phyloP scores from a whole-genome alignment of 1,284 basidiomycete genomes.

The Microstroma glucosiphilum region DNA sequence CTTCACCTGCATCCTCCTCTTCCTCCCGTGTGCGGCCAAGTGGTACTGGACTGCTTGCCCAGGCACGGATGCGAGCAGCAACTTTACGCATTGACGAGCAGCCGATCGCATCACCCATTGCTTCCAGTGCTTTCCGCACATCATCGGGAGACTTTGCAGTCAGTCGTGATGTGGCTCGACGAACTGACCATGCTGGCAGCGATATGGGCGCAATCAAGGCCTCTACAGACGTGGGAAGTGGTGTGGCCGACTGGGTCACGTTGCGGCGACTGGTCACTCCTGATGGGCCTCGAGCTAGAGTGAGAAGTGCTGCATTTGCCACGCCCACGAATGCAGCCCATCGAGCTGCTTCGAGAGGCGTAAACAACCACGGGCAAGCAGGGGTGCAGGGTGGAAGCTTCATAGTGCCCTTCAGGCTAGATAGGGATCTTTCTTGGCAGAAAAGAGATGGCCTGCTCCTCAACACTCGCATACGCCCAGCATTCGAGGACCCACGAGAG shows the following conservation, averaged over 20 bases:
- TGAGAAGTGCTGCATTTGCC: neutral
- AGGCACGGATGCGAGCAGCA: constrained; percentile 1
- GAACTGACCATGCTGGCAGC: neutral
- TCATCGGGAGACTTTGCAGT: too few species aligned
- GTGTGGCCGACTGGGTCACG: neutral
- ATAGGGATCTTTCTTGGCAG: neutral
- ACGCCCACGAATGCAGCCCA: neutral
- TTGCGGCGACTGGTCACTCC: neutral
- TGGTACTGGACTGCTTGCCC: neutral
- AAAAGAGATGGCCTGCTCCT: neutral
- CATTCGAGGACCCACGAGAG: too few species aligned
- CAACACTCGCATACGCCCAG: neutral
- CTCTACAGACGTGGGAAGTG: neutral
- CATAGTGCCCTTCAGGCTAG: neutral
- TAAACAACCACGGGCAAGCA: neutral
- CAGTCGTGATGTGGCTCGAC: neutral
- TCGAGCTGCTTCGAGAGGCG: neutral
- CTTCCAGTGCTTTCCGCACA: too few species aligned
- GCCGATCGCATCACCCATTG: neutral
- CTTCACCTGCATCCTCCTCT: neutral
- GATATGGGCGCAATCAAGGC: neutral
- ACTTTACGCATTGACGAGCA: neutral
- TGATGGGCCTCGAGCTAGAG: neutral
- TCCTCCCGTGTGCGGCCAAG: neutral
- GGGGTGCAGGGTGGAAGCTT: neutral